These are phyloP conservation scores for Hemisphaericaspora lyxosophila DNA, from an alignment of 1,139 yeast genomes.

Conservation along the genomic window DNA sequence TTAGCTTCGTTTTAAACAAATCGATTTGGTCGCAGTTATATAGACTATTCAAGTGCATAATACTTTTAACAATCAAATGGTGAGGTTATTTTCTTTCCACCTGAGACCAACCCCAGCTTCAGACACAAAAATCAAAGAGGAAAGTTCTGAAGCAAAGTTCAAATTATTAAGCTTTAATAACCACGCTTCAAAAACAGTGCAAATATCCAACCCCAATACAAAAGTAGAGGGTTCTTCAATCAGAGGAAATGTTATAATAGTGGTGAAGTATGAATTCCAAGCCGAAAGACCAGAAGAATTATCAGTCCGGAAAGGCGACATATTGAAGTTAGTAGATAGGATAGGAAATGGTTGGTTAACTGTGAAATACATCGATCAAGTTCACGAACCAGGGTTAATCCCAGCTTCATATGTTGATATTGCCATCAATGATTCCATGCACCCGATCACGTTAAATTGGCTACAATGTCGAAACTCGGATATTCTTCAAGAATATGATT, in stretches of 20 bases:
- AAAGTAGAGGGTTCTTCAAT: neutral
- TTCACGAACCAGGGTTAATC: conserved; percentile 28
- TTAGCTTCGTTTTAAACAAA: too few relatives aligned
- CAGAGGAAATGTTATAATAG: conserved; percentile 13
- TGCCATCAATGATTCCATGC: conserved; percentile 31
- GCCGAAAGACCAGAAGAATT: conserved; percentile 31
- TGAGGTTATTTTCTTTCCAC: neutral
- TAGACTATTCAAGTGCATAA: too few relatives aligned
- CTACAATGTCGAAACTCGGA: conserved; percentile 11
- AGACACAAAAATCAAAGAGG: neutral
- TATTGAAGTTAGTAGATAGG: conserved; percentile 31
- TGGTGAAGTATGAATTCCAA: conserved; percentile 32
- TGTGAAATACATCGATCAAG: conserved; percentile 31
- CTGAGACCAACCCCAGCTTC: neutral
- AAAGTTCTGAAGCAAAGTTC: neutral
- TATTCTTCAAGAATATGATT: conserved; percentile 13
- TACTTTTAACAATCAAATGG: neutral
- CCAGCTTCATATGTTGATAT: conserved; percentile 40
- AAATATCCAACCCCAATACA: conserved; percentile 1
- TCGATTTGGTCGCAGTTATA: too few relatives aligned
- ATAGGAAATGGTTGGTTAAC: conserved; percentile 41
- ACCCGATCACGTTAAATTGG: conserved; percentile 35
- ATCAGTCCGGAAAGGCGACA: conserved; percentile 28
- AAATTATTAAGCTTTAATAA: neutral
- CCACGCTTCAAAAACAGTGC: neutral